Percentiles rank a stretch among this genome's conserved stretches.
phyloP scores from a whole-genome alignment of 805 yeast species.

The Suhomyces faveliae region DNA sequence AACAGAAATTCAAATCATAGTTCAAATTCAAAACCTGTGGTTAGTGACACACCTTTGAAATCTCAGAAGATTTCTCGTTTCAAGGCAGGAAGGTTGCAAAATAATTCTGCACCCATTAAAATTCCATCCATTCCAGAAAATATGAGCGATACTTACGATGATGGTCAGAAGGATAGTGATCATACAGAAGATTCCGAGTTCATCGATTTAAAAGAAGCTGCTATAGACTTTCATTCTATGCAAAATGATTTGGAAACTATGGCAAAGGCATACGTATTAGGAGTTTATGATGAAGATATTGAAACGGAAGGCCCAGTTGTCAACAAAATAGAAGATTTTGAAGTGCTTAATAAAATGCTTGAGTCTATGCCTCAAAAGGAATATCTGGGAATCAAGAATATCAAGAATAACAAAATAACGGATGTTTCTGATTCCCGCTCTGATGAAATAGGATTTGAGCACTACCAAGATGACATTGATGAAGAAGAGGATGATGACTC shows the following conservation, averaged over 20 bases:
- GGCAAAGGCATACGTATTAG: constrained; percentile 60
- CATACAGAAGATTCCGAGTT: constrained; percentile 1
- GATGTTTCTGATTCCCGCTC: constrained; percentile 9
- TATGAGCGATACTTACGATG: not conserved
- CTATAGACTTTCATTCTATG: constrained; percentile 39
- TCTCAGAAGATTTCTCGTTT: constrained; percentile 11
- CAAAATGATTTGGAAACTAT: constrained; percentile 52
- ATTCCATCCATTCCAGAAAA: not conserved
- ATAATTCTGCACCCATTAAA: not conserved
- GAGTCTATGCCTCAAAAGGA: constrained; percentile 29
- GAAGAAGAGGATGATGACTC: constrained; percentile 34
- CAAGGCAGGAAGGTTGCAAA: constrained; percentile 6
- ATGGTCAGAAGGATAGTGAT: not conserved
- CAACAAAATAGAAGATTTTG: constrained; percentile 54
- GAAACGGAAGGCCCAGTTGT: constrained; percentile 56
- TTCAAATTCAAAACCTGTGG: not conserved
- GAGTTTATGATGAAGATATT: constrained; percentile 60
- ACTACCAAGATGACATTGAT: constrained; percentile 28
- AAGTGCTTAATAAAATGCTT: constrained; percentile 46
- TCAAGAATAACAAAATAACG: not conserved
- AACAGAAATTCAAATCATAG: not conserved
- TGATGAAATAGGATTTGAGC: constrained; percentile 20
- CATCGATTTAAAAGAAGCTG: constrained; percentile 18
- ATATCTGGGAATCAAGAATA: not conserved
- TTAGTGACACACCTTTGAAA: not conserved